These are phyloP conservation scores for Ophiostoma sp. DNA, from an alignment of 2,329 filamentous ascomycete species.

Conservation along the genomic window DNA sequence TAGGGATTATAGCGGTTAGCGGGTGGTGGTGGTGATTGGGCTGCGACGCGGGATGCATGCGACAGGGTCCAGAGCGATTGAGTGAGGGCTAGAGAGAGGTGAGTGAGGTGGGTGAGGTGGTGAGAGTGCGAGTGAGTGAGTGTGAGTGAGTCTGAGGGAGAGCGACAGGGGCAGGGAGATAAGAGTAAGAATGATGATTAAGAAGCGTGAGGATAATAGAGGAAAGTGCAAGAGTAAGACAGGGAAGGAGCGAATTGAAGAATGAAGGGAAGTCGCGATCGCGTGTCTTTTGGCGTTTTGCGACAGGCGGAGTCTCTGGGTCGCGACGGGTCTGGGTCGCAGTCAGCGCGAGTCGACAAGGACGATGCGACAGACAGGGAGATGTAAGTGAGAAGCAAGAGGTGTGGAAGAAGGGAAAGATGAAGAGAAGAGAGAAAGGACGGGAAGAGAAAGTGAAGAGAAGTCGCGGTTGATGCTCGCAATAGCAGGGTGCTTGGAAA, in stretches of 20 bases:
- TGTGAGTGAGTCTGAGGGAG: too few species aligned
- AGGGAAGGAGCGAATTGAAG: not conserved
- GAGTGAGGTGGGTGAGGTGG: not conserved
- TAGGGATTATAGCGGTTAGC: not conserved
- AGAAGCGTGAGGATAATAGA: not conserved
- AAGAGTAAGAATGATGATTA: not conserved
- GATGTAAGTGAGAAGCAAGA: not conserved
- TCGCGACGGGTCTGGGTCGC: conserved; percentile 9
- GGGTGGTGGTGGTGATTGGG: conserved; percentile 16
- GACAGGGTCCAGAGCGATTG: not conserved
- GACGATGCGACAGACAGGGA: not conserved
- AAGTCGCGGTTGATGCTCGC: not conserved
- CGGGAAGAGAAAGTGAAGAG: not conserved
- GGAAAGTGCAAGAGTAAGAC: not conserved
- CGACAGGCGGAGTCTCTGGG: not conserved
- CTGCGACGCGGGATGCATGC: conserved; percentile 15
- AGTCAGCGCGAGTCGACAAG: not conserved
- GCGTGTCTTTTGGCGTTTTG: conserved; percentile 16
- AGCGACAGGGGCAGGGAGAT: not conserved
- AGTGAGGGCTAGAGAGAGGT: not conserved
- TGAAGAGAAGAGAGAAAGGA: not conserved
- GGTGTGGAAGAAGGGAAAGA: not conserved
- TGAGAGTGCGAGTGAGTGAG: not conserved
- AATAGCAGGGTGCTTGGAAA: not conserved
- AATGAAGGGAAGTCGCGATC: conserved; percentile 7